These are phyloP conservation scores for Colletotrichum lindemuthianum DNA, from an alignment of 2,329 filamentous ascomycete genomes.

Conservation along the genomic window DNA sequence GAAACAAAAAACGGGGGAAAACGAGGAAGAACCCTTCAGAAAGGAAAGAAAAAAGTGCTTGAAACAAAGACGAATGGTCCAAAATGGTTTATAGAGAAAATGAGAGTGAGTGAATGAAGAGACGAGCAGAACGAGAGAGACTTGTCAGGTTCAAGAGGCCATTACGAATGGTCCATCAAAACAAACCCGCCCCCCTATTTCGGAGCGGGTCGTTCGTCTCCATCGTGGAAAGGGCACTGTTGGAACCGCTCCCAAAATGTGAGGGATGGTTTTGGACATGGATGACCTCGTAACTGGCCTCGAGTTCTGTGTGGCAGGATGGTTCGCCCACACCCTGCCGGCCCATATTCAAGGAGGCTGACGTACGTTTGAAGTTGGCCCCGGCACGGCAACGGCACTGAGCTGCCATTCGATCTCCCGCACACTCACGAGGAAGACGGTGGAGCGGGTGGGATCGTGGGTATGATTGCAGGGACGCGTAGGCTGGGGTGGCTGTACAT, in stretches of 20 bases:
- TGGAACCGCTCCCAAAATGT: not conserved
- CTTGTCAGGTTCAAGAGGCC: conserved; percentile 2
- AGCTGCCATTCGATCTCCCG: conserved; percentile 6
- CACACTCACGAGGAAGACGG: not conserved
- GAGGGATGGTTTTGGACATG: not conserved
- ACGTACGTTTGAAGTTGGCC: conserved; percentile 33
- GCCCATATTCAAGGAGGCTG: conserved; percentile 27
- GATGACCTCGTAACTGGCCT: not conserved
- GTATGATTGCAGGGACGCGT: conserved; percentile 22
- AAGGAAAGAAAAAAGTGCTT: not conserved
- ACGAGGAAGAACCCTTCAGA: conserved; percentile 10
- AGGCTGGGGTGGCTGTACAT: conserved; percentile 23
- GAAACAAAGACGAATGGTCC: not conserved
- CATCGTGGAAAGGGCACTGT: conserved; percentile 22
- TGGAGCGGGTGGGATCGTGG: conserved; percentile 8
- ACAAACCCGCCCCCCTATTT: conserved; percentile 27
- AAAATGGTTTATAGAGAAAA: conserved; percentile 1
- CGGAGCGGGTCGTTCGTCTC: conserved; percentile 22
- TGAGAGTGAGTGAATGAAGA: not conserved
- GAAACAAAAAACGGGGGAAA: not conserved
- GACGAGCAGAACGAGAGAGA: conserved; percentile 14
- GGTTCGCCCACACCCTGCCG: not conserved
- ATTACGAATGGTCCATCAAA: conserved; percentile 15
- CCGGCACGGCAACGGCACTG: conserved; percentile 7
- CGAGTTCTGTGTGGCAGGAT: no score